phyloP scores from a whole-genome alignment of 2,329 filamentous ascomycete species.

The Akanthomyces dipterigenus region DNA sequence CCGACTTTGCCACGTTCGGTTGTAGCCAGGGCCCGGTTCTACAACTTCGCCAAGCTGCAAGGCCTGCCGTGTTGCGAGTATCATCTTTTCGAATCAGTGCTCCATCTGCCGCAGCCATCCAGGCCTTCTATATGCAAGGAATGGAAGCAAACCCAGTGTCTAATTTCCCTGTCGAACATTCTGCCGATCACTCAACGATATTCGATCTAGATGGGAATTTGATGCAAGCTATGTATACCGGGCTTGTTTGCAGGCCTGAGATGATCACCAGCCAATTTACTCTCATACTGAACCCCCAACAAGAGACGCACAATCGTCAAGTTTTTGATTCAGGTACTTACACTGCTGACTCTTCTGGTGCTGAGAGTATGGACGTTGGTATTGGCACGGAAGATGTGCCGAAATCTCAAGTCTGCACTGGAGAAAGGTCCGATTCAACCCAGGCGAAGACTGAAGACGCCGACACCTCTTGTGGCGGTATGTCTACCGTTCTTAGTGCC shows the following conservation, averaged over 20 bases:
- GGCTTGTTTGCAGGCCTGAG: slow-evolving; percentile 23
- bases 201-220: slow-evolving; percentile 78
- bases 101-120: slow-evolving; percentile 56
- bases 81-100: slow-evolving; percentile 61
- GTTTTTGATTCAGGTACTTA: neutral
- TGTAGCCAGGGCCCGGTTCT: slow-evolving; percentile 29
- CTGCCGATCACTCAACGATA: slow-evolving; percentile 43
- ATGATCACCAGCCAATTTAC: neutral
- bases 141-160: slow-evolving; percentile 51
- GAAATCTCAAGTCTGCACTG: neutral
- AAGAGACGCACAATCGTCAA: neutral
- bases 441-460: neutral
- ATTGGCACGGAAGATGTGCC: neutral
- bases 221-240: slow-evolving; percentile 61
- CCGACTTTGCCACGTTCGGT: slow-evolving; percentile 5
- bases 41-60: slow-evolving; percentile 37
- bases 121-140: slow-evolving; percentile 65
- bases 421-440: neutral
- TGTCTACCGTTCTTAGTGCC: slow-evolving; percentile 60
- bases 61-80: slow-evolving; percentile 33
- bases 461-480: neutral
- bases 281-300: neutral
- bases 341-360: neutral
- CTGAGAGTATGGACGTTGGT: neutral
- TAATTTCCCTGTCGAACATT: slow-evolving; percentile 23